phyloP scores from a whole-genome alignment of 768 basidiomycete genomes.

The Trametes gibbosa region DNA sequence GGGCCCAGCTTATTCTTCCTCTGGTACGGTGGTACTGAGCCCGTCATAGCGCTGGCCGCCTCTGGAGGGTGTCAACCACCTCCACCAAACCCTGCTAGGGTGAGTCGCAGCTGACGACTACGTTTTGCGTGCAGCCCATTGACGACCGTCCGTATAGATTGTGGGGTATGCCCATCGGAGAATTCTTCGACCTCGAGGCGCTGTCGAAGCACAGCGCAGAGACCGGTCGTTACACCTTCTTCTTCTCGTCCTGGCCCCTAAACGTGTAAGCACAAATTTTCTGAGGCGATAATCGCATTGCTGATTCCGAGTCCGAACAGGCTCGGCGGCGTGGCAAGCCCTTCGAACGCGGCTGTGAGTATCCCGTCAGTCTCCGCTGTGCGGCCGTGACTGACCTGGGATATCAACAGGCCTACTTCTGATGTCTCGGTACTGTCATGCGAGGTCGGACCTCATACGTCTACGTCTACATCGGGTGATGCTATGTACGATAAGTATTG shows the following conservation, averaged over 20 bases:
- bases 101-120: constrained; percentile 24
- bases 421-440: not conserved
- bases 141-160: constrained; percentile 35
- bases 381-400: not conserved
- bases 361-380: not conserved
- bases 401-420: constrained; percentile 4
- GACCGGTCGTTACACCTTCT: constrained; percentile 64
- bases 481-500: not conserved
- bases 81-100: constrained; percentile 48
- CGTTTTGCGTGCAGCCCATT: not conserved
- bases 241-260: constrained; percentile 74
- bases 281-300: not conserved
- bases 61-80: constrained; percentile 37
- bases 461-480: not conserved
- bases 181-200: constrained; percentile 42
- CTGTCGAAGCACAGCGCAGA: constrained; percentile 54
- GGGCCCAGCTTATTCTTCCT: not conserved
- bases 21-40: not conserved
- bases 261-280: constrained; percentile 50
- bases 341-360: constrained; percentile 67
- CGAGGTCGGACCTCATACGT: not conserved
- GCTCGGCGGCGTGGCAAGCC: constrained; percentile 69
- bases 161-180: constrained; percentile 75
- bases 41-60: constrained; percentile 51
- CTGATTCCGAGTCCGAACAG: constrained; percentile 29